Base-by-base conservation (phyloP, 495 filamentous ascomycete species). In the Trypethelium eluteriae region DNA sequence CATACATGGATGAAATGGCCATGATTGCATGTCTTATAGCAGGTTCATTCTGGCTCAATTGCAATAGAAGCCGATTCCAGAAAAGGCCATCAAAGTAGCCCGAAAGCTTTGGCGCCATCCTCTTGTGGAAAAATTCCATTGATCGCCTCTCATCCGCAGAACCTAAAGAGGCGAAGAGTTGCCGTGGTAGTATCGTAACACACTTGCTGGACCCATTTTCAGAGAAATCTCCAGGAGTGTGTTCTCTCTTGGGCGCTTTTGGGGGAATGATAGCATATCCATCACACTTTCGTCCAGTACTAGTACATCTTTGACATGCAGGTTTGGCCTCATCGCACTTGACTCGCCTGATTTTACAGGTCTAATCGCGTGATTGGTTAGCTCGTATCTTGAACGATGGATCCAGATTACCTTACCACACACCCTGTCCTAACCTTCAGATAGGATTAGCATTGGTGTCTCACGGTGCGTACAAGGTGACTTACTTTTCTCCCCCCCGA, bases 291-390 rank as follows among this genome's bases (percentile, higher is more conserved):
- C 69, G 66, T 2, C 69, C 69, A 25, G 69, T 71, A 46, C 59
- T 61, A n/a, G 64, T 71, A 38, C 69, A 71, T 12, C 69, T 67
- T 16, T 62, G 63, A 62, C 69, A 71, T 6, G 35, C 36, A 5
- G 69, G 69, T 39, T 67, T 66, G 4, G 16, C 34, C 44, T 71
- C 69, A 53, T 71, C 69, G 64, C 69, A 71, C 38, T 71, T 71
- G 32, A 71, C 57, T 5, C 59, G 38, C 16, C 67, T 46, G 7
- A 69, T 69, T 39, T 62, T 69, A 44, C 66, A 68, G 39, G 66
- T 68, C 53, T 59, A 36, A 11, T 35, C 14, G 9, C 49, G 10
- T 35, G n/a, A 36, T 18, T 59, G 14, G 32, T 36, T 35, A 59
- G 14, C 6, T 59, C 25, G 32, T 35, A 3, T 36, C 10, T 14